phyloP scores from a whole-genome alignment of 2,329 filamentous ascomycete genomes.

The Apiospora saccharicola region DNA sequence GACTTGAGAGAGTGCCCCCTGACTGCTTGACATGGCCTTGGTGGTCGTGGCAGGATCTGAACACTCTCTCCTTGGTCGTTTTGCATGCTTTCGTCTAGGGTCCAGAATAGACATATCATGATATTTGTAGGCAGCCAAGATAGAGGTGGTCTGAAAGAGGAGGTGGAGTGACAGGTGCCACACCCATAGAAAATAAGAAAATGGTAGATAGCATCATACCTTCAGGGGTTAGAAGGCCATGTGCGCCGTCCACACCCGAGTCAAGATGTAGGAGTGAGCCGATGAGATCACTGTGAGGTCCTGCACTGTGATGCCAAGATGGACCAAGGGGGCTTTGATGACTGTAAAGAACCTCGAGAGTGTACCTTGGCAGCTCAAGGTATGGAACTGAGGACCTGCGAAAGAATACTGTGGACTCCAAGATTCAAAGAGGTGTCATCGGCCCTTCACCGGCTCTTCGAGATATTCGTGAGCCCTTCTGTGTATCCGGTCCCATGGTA shows the following conservation, averaged over 20 bases:
- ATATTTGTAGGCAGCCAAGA: not conserved
- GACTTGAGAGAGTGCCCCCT: not conserved
- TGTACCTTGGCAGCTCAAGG: not conserved
- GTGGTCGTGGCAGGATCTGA: not conserved
- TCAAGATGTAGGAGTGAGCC: not conserved
- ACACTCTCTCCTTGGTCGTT: not conserved
- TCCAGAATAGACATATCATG: not conserved
- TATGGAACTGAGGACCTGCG: not conserved
- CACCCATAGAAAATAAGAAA: not conserved
- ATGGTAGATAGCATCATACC: constrained; percentile 3
- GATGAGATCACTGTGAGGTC: not conserved
- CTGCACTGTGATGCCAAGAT: not conserved
- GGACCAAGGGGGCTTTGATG: not conserved
- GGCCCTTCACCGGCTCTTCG: not conserved
- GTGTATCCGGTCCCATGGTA: not conserved
- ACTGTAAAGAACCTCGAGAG: no score
- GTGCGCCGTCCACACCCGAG: not conserved
- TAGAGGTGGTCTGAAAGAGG: not conserved
- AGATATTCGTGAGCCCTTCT: not conserved
- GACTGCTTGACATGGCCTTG: constrained; percentile 9
- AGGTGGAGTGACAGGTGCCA: not conserved
- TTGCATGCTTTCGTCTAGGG: no score
- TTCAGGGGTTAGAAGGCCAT: not conserved
- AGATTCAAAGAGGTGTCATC: not conserved
- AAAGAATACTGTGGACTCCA: not conserved